These are phyloP conservation scores for Fonsecaea monophora DNA, from an alignment of 2,329 filamentous ascomycete species.

Conservation along the genomic window DNA sequence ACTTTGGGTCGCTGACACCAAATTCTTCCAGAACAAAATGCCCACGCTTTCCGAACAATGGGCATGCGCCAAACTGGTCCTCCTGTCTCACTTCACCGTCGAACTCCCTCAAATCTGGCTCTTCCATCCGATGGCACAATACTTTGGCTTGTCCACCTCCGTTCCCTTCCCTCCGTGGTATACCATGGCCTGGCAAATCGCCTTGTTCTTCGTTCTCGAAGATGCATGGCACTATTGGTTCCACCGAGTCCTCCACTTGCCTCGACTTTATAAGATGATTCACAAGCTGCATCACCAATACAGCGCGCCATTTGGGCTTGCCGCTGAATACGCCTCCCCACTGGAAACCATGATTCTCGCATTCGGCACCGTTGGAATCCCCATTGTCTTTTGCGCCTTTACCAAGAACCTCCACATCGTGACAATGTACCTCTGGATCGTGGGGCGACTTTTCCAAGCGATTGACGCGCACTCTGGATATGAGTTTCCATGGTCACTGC, in stretches of 20 bases:
- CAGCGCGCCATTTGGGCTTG: constrained; percentile 93
- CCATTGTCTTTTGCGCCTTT: constrained; percentile 81
- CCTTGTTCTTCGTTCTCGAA: constrained; percentile 92
- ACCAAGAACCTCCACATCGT: constrained; percentile 90
- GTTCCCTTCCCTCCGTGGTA: constrained; percentile 86
- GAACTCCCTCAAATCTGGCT: constrained; percentile 85
- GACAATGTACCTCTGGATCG: constrained; percentile 98
- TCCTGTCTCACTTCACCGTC: constrained; percentile 95
- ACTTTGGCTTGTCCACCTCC: constrained; percentile 83
- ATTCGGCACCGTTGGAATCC: constrained; percentile 80
- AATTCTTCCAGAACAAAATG: constrained; percentile 70
- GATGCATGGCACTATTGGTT: constrained; percentile 99
- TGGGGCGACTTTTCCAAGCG: constrained; percentile 91
- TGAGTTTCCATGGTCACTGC: constrained; percentile 96
- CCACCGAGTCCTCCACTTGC: constrained; percentile 92
- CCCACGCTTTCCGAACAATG: constrained; percentile 93
- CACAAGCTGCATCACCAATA: constrained; percentile 99
- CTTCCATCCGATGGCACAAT: constrained; percentile 96
- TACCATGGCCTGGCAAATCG: constrained; percentile 90
- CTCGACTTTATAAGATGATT: constrained; percentile 91
- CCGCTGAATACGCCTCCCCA: constrained; percentile 95
- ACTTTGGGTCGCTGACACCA: background rate
- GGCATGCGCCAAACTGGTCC: constrained; percentile 89
- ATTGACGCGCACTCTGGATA: constrained; percentile 98
- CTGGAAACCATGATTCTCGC: constrained; percentile 97